A percentile compares a stretch with the other conserved stretches of the same genome.
These are phyloP conservation scores for Monosporascus sp. DNA, from an alignment of 2,329 filamentous ascomycete genomes.

Conservation along the genomic window DNA sequence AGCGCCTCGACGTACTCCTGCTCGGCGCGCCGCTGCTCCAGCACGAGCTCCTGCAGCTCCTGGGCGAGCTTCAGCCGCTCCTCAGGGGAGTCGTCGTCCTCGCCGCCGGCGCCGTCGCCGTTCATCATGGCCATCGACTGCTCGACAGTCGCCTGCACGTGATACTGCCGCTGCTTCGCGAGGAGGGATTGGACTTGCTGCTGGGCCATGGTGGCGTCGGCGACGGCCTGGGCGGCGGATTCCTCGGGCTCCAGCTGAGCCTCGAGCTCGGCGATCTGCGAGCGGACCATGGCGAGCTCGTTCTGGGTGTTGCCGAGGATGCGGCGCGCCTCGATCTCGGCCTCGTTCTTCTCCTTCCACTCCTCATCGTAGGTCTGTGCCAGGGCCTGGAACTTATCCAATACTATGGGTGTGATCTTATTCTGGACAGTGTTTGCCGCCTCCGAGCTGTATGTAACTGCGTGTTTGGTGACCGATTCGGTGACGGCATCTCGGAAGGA, in stretches of 20 bases:
- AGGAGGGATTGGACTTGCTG: conserved; percentile 45
- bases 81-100: conserved; percentile 42
- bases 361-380: conserved; percentile 69
- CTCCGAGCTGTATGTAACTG: conserved; percentile 49
- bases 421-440: conserved; percentile 66
- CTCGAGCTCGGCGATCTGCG: conserved; percentile 55
- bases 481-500: conserved; percentile 46
- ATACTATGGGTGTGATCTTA: conserved; percentile 62
- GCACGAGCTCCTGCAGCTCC: conserved; percentile 50
- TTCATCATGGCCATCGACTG: conserved; percentile 45
- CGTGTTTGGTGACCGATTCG: conserved; percentile 37
- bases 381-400: conserved; percentile 68
- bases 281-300: conserved; percentile 57
- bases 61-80: conserved; percentile 54
- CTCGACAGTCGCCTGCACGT: conserved; percentile 48
- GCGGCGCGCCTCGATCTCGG: conserved; percentile 61
- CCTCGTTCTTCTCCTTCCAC: conserved; percentile 66
- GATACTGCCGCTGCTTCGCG: conserved; percentile 47
- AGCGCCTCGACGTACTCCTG: conserved; percentile 64
- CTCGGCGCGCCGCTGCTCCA: conserved; percentile 58
- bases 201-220: conserved; percentile 46
- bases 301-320: conserved; percentile 62
- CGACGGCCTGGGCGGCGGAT: conserved; percentile 42
- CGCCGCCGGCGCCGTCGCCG: conserved; percentile 33
- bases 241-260: conserved; percentile 51